Percentiles rank a stretch among this genome's conserved stretches.
phyloP scores from a whole-genome alignment of 805 yeast genomes.

The Saturnispora sekii region DNA sequence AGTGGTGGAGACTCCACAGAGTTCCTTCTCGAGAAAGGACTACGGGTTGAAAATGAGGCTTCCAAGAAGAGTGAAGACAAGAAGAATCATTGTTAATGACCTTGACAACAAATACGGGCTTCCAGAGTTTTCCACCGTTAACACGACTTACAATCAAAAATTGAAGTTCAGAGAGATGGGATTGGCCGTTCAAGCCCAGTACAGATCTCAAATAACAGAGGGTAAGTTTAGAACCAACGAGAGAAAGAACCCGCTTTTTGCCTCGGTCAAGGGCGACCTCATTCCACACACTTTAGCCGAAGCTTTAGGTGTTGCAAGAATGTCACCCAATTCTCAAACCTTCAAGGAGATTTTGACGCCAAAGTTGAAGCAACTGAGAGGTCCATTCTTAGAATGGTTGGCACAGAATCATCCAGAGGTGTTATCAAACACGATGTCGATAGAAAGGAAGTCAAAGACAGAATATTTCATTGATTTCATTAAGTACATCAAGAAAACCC shows the following conservation, averaged over 20 bases:
- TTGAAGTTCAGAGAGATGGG: constrained; percentile 62
- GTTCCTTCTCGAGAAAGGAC: constrained; percentile 55
- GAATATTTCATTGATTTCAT: constrained; percentile 23
- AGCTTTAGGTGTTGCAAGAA: constrained; percentile 18
- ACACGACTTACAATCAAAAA: constrained; percentile 52
- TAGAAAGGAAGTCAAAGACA: constrained; percentile 13
- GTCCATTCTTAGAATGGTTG: constrained; percentile 47
- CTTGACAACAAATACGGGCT: constrained; percentile 57
- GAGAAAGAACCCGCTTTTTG: constrained; percentile 33
- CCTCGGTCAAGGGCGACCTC: constrained; percentile 17
- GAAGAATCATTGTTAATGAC: constrained; percentile 54
- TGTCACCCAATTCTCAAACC: constrained; percentile 15
- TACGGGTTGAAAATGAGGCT: constrained; percentile 68
- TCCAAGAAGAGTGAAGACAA: constrained; percentile 50
- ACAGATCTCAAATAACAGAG: constrained; percentile 5
- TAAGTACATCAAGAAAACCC: constrained; percentile 29
- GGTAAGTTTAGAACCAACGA: not conserved
- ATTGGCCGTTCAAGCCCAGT: constrained; percentile 31
- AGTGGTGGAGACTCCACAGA: constrained; percentile 57
- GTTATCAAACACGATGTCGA: constrained; percentile 26
- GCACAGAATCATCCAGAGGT: constrained; percentile 39
- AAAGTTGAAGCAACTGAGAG: constrained; percentile 37
- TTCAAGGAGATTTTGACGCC: constrained; percentile 24
- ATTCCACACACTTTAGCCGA: constrained; percentile 21
- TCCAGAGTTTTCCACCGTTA: constrained; percentile 60